phyloP scores from a whole-genome alignment of 495 filamentous ascomycete species.

The Aspergillus affinis region DNA sequence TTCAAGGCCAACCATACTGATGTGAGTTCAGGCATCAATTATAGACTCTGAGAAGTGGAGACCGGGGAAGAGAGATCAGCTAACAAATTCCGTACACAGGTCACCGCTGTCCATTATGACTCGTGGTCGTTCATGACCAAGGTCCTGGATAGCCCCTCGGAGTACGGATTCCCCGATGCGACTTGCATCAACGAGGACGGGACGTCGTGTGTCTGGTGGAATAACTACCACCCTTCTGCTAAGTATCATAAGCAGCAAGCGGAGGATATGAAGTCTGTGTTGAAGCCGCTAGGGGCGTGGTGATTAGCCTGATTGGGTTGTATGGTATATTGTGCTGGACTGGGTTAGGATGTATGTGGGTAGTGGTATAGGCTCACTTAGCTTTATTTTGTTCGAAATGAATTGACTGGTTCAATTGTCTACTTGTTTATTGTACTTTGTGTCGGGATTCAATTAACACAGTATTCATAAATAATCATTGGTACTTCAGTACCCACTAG shows the following conservation, averaged over 20 bases:
- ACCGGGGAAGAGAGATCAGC: too few species aligned
- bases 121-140: constrained; percentile 43
- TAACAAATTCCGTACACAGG: constrained; percentile 17
- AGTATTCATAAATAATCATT: too few species aligned
- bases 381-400: not conserved
- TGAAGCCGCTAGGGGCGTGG: constrained; percentile 33
- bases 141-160: constrained; percentile 53
- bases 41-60: too few species aligned
- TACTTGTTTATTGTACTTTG: too few species aligned
- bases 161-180: constrained; percentile 36
- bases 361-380: too few species aligned
- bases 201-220: constrained; percentile 39
- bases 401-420: not conserved
- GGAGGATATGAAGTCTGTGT: constrained; percentile 37
- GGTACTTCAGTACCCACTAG: too few species aligned
- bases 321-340: not conserved
- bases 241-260: constrained; percentile 39
- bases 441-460: too few species aligned
- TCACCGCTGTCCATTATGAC: constrained; percentile 33
- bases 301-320: constrained; percentile 8
- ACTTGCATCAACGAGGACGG: constrained; percentile 38
- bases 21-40: constrained; percentile 18
- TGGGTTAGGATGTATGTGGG: not conserved
- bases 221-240: constrained; percentile 37
- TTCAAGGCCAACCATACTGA: constrained; percentile 25